phyloP scores from a whole-genome alignment of 805 yeast genomes.

The Torulaspora indica region DNA sequence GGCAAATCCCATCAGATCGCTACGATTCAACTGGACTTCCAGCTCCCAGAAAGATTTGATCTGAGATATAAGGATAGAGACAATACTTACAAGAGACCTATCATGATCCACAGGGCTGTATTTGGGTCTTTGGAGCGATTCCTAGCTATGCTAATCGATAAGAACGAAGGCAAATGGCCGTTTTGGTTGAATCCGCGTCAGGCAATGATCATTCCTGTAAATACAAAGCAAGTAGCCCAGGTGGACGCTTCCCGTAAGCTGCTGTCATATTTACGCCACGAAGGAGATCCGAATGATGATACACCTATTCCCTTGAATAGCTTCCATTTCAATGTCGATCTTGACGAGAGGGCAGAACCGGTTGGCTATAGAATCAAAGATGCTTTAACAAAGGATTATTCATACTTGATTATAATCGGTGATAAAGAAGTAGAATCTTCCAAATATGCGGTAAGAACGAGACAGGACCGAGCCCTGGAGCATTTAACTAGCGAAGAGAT shows the following conservation, averaged over 20 bases:
- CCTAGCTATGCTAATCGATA: conserved; percentile 84
- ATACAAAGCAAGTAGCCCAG: conserved; percentile 46
- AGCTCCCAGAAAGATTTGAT: conserved; percentile 79
- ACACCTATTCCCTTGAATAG: conserved; percentile 53
- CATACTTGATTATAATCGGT: conserved; percentile 79
- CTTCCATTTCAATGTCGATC: conserved; percentile 64
- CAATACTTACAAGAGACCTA: conserved; percentile 60
- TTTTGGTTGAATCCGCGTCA: conserved; percentile 95
- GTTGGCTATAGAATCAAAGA: conserved; percentile 77
- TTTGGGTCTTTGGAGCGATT: conserved; percentile 94
- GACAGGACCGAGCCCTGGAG: conserved; percentile 45
- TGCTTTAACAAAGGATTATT: conserved; percentile 68
- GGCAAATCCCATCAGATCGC: conserved; percentile 90
- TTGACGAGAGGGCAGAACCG: conserved; percentile 71
- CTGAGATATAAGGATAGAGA: conserved; percentile 59
- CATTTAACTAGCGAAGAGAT: conserved; percentile 49
- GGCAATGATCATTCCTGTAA: conserved; percentile 76
- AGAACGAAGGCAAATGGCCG: conserved; percentile 92
- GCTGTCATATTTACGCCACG: conserved; percentile 46
- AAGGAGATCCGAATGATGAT: conserved; percentile 30
- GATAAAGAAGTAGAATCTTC: conserved; percentile 67
- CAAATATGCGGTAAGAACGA: conserved; percentile 58
- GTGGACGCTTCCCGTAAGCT: conserved; percentile 49
- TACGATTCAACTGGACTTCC: conserved; percentile 92
- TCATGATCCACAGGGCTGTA: conserved; percentile 94